phyloP scores from a whole-genome alignment of 2,329 filamentous ascomycete species.

The Aspergillus neotritici region DNA sequence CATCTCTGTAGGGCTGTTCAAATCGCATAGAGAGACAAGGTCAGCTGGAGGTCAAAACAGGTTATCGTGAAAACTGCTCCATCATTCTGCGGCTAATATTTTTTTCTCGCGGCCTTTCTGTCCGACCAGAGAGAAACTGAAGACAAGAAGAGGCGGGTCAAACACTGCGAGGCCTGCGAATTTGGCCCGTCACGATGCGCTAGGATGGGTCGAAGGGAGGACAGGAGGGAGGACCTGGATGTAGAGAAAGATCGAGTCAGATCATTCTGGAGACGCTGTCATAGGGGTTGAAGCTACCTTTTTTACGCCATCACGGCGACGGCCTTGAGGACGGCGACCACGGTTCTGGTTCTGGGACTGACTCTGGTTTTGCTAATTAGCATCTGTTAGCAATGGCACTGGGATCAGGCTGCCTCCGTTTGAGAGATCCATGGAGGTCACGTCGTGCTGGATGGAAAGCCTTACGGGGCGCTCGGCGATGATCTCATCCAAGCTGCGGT shows the following conservation, averaged over 20 bases:
- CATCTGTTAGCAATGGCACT: conserved; percentile 12
- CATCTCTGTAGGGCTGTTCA: conserved; percentile 42
- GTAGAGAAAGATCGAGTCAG: conserved; percentile 1
- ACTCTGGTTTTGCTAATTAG: conserved; percentile 14
- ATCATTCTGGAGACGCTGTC: conserved; percentile 7
- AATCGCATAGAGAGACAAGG: conserved; percentile 33
- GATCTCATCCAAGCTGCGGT: conserved; percentile 60
- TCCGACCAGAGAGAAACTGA: conserved; percentile 18
- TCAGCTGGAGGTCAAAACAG: conserved; percentile 41
- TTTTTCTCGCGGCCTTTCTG: conserved; percentile 21
- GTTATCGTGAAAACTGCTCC: conserved; percentile 30
- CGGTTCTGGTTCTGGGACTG: conserved; percentile 13
- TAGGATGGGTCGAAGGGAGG: conserved; percentile 32
- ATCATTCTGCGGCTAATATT: conserved; percentile 22
- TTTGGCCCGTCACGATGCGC: conserved; percentile 34
- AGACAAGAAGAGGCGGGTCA: no score
- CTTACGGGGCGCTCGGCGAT: conserved; percentile 56
- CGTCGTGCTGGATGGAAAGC: conserved; percentile 1
- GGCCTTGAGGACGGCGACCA: conserved; percentile 40
- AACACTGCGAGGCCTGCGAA: conserved; percentile 21
- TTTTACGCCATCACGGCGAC: conserved; percentile 78
- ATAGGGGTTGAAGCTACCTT: conserved; percentile 56
- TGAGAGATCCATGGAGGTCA: not conserved
- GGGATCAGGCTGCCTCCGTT: not conserved
- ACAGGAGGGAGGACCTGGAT: conserved; percentile 41